These are phyloP conservation scores for Cyclotella kingstonii DNA, from an alignment of 108 stramenopile species.

Conservation along the genomic window DNA sequence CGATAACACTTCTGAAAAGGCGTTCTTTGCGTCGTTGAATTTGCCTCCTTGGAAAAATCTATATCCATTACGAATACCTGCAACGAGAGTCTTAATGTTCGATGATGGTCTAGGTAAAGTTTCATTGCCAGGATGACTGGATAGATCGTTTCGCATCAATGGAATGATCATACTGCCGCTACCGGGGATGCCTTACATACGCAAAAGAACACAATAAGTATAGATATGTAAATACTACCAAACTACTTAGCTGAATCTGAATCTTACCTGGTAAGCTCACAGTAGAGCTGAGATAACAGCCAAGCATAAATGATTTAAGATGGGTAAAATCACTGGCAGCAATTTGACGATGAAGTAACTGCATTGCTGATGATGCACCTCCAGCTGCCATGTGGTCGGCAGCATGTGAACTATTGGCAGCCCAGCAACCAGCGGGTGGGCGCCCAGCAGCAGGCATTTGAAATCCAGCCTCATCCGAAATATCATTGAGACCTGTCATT, in stretches of 20 bases:
- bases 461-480: conserved; percentile 72
- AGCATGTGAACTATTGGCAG: conserved; percentile 90
- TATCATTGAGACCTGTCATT: conserved; percentile 61
- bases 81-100: conserved; percentile 63
- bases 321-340: conserved; percentile 91
- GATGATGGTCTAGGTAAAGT: conserved; percentile 79
- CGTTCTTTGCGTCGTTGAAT: conserved; percentile 85
- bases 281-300: conserved; percentile 82
- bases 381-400: conserved; percentile 98
- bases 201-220: conserved; percentile 4
- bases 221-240: conserved; percentile 15
- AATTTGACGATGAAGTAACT: conserved; percentile 96
- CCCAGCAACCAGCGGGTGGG: conserved; percentile 86
- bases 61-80: conserved; percentile 88
- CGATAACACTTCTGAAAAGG: conserved; percentile 74
- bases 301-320: conserved; percentile 79
- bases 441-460: conserved; percentile 89
- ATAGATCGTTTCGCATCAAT: conserved; percentile 81
- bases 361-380: conserved; percentile 89
- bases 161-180: conserved; percentile 71
- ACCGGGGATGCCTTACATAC: conserved; percentile 58
- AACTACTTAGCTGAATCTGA: background rate
- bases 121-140: conserved; percentile 75
- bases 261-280: conserved; percentile 79
- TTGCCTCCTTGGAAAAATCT: conserved; percentile 92